Conservation (phyloP, 495 filamentous ascomycete species). For the Emericellopsis terricola region DNA sequence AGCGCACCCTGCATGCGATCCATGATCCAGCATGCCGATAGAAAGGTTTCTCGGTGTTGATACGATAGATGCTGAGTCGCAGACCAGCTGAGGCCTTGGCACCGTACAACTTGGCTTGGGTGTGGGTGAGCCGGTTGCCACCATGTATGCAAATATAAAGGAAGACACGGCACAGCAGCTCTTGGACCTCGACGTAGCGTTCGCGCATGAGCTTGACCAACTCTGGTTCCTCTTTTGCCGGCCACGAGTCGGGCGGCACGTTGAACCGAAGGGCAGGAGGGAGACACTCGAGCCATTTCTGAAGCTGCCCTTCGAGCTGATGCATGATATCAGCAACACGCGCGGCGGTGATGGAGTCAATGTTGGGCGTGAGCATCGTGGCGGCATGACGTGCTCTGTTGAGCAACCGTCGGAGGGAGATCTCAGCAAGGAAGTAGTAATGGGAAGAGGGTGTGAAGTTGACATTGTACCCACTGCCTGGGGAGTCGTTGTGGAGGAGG, state of each 20-base stretch:
- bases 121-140: not conserved
- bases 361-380: not conserved
- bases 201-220: conserved; percentile 1
- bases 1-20: not conserved
- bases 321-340: not conserved
- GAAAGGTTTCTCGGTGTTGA: conserved; percentile 1
- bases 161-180: conserved; percentile 1
- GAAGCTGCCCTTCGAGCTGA: conserved; percentile 1
- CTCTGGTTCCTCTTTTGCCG: conserved; percentile 1
- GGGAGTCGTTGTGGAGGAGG: not conserved
- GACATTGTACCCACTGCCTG: no score
- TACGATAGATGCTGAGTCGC: not conserved
- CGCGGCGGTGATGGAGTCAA: conserved; percentile 1
- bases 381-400: conserved; percentile 1
- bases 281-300: conserved; percentile 2
- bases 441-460: not conserved
- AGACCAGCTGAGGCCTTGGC: not conserved
- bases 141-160: conserved; percentile 1
- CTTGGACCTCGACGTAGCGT: not conserved
- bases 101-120: conserved; percentile 1
- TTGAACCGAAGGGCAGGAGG: not conserved
- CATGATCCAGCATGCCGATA: conserved; percentile 1
- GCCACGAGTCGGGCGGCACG: not conserved
- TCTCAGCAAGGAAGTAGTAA: conserved; percentile 3
- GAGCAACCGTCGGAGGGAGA: conserved; percentile 1